A percentile compares a stretch with the other conserved stretches of the same genome.
phyloP scores from a whole-genome alignment of 371 early-diverging fungal genomes.

The Coemansia sp. region DNA sequence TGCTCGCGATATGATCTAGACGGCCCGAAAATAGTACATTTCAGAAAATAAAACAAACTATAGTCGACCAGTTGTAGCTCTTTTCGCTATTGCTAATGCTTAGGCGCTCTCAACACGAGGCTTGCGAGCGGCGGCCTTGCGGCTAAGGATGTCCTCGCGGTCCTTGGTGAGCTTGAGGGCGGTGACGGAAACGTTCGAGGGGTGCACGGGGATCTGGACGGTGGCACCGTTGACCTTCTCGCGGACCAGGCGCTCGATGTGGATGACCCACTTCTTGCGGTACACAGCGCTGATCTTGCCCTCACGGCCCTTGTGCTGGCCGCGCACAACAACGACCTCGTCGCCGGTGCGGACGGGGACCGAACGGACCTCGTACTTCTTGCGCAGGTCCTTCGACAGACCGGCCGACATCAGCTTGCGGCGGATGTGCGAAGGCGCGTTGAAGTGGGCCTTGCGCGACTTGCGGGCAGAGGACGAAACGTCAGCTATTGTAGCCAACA shows the following conservation, averaged over 20 bases:
- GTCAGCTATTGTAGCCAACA: conserved; percentile 55
- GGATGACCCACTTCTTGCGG: conserved; percentile 98
- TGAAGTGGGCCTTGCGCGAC: conserved; percentile 98
- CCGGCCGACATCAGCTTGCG: conserved; percentile 95
- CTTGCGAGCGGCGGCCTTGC: conserved; percentile 52
- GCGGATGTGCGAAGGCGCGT: conserved; percentile 93
- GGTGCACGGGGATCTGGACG: conserved; percentile 93
- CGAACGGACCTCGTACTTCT: conserved; percentile 94
- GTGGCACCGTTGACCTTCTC: conserved; percentile 97
- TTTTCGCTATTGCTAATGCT: not conserved
- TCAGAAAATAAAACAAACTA: not conserved
- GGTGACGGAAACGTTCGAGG: conserved; percentile 97
- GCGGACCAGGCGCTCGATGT: conserved; percentile 93
- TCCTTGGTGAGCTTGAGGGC: conserved; percentile 95
- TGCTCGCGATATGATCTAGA: not conserved
- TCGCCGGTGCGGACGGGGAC: conserved; percentile 97
- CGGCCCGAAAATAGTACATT: not conserved
- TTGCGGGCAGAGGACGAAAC: conserved; percentile 95
- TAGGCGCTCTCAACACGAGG: conserved; percentile 23
- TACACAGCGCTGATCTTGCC: conserved; percentile 96
- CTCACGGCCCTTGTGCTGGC: conserved; percentile 95
- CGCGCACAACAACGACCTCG: conserved; percentile 95
- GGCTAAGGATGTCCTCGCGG: conserved; percentile 65
- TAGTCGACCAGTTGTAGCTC: not conserved
- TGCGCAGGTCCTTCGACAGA: conserved; percentile 97